Evolutionary conservation across 2,329 filamentous ascomycete species (phyloP).

Genomic region (Pyrenochaeta sp.): DNA sequence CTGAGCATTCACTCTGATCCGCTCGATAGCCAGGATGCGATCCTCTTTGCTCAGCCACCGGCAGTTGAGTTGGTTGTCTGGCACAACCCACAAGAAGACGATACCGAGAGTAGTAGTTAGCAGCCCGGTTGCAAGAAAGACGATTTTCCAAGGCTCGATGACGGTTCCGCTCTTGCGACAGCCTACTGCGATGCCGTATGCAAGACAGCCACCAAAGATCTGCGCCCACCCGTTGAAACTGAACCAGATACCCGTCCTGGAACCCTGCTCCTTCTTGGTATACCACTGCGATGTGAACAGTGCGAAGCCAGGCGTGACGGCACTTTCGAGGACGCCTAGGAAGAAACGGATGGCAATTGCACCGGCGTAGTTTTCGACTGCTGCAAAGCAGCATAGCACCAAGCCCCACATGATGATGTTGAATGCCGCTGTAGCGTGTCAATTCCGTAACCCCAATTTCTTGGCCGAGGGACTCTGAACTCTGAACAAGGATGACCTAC

Average conservation of each 20-base stretch:
- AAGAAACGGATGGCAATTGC: conserved; percentile 73
- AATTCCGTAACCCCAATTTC: neutral
- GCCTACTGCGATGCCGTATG: conserved; percentile 70
- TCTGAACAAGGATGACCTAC: neutral
- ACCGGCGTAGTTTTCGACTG: conserved; percentile 66
- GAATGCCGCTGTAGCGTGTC: conserved; percentile 54
- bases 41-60: conserved; percentile 72
- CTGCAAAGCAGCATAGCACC: conserved; percentile 69
- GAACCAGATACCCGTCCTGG: conserved; percentile 72
- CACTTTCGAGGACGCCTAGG: conserved; percentile 72
- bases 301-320: conserved; percentile 73
- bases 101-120: conserved; percentile 53
- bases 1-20: conserved; percentile 77
- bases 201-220: conserved; percentile 69
- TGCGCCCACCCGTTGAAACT: conserved; percentile 70
- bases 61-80: conserved; percentile 68
- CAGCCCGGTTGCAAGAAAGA: conserved; percentile 57
- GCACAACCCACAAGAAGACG: conserved; percentile 58
- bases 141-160: conserved; percentile 72
- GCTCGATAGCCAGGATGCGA: conserved; percentile 72
- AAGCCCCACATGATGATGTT: conserved; percentile 72
- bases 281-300: conserved; percentile 77
- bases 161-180: conserved; percentile 62
- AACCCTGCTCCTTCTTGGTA: conserved; percentile 72
- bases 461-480: neutral